phyloP scores from a whole-genome alignment of 495 filamentous ascomycete species.

The Penicillium atrosanguineum region DNA sequence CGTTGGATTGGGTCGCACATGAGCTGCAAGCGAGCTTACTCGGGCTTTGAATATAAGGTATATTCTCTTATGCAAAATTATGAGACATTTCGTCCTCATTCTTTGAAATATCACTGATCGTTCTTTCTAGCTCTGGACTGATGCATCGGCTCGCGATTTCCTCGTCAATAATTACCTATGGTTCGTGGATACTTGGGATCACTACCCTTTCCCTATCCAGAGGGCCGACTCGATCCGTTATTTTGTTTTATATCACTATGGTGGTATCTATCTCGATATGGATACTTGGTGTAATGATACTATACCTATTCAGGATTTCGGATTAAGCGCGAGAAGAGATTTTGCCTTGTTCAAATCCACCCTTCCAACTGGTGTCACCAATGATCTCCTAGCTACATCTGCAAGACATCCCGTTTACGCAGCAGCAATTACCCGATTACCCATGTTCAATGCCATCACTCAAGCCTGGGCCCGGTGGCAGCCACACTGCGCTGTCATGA shows the following conservation, averaged over 20 bases:
- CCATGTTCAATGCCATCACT: slow-evolving; percentile 1
- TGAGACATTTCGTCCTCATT: not conserved
- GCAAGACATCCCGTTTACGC: slow-evolving; percentile 4
- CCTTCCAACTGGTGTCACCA: slow-evolving; percentile 3
- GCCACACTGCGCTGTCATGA: slow-evolving; percentile 9
- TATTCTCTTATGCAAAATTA: too few relatives aligned
- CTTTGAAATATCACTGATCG: not conserved
- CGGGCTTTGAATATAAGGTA: slow-evolving; percentile 15
- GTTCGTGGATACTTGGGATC: slow-evolving; percentile 66
- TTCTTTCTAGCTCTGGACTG: slow-evolving; percentile 14
- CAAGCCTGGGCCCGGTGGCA: slow-evolving; percentile 7
- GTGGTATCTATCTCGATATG: slow-evolving; percentile 72
- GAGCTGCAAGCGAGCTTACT: slow-evolving; percentile 9
- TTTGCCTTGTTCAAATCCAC: slow-evolving; percentile 11
- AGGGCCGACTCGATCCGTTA: slow-evolving; percentile 70
- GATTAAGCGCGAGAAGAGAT: not conserved
- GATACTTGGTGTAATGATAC: slow-evolving; percentile 33
- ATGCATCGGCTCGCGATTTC: slow-evolving; percentile 41
- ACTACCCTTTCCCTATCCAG: slow-evolving; percentile 64
- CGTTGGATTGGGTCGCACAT: slow-evolving; percentile 5
- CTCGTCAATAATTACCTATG: slow-evolving; percentile 60
- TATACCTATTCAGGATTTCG: slow-evolving; percentile 1
- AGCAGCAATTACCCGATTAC: slow-evolving; percentile 2
- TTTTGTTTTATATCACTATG: slow-evolving; percentile 64
- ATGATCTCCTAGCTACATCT: slow-evolving; percentile 2